phyloP scores from a whole-genome alignment of 805 yeast genomes.

The Saccharomycopsis synnaedendra region DNA sequence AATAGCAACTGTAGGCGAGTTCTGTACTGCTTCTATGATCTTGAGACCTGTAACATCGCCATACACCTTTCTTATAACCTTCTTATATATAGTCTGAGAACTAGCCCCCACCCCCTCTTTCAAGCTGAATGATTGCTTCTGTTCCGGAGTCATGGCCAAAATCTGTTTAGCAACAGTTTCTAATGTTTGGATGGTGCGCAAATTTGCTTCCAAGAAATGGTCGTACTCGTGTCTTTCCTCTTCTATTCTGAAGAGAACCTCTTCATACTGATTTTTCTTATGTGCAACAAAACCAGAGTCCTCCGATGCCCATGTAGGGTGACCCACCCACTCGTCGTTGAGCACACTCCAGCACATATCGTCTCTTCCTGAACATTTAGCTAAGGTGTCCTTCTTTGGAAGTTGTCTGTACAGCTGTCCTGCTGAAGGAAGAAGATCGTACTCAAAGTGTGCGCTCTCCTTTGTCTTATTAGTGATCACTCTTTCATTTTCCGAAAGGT shows the following conservation, averaged over 20 bases:
- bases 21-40: conserved; percentile 91
- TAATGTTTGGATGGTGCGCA: conserved; percentile 88
- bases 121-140: conserved; percentile 71
- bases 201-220: conserved; percentile 86
- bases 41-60: conserved; percentile 93
- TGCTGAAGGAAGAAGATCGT: conserved; percentile 4
- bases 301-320: conserved; percentile 99
- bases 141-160: conserved; percentile 86
- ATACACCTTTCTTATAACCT: conserved; percentile 84
- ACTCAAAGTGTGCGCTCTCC: conserved; percentile 4
- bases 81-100: conserved; percentile 83
- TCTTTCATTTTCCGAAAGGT: background rate
- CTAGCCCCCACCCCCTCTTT: conserved; percentile 95
- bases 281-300: conserved; percentile 99
- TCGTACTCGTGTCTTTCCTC: conserved; percentile 98
- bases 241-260: conserved; percentile 85
- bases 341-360: conserved; percentile 99
- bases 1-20: conserved; percentile 89
- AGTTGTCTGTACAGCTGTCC: conserved; percentile 20
- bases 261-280: conserved; percentile 95
- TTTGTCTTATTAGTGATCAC: conserved; percentile 1
- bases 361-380: conserved; percentile 98
- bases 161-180: conserved; percentile 93
- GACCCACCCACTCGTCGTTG: conserved; percentile 99
- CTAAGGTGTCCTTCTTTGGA: conserved; percentile 87